Percentiles rank a stretch among this genome's conserved stretches.
Conservation (phyloP, 2,329 filamentous ascomycete genomes). For the Helminthosporium solani region DNA sequence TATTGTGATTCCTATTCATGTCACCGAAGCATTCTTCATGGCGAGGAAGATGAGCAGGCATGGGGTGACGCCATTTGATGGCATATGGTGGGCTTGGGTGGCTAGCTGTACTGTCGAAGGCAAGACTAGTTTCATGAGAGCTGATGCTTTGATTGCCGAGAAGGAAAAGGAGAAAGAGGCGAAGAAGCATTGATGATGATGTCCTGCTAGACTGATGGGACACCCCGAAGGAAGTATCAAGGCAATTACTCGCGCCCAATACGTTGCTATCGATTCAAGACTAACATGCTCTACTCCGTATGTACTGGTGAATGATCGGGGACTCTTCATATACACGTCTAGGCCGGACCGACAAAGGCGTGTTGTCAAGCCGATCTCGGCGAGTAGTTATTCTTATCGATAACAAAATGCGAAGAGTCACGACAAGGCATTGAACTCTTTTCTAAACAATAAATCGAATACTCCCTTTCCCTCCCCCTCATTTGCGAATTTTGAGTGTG, state of each 20-base stretch:
- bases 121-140: constrained; percentile 48
- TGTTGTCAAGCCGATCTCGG: constrained; percentile 9
- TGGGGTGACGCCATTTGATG: constrained; percentile 51
- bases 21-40: constrained; percentile 59
- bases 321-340: no score
- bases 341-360: no score
- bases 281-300: no score
- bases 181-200: constrained; percentile 31
- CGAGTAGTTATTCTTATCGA: constrained; percentile 5
- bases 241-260: no score
- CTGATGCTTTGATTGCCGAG: constrained; percentile 27
- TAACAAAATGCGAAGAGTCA: constrained; percentile 11
- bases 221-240: no score
- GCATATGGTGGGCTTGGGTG: constrained; percentile 58
- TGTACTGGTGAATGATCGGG: no score
- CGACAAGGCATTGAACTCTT: not conserved
- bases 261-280: no score
- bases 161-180: constrained; percentile 34
- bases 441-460: constrained; percentile 4
- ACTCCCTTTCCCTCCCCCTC: constrained; percentile 1
- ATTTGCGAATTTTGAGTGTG: not conserved
- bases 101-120: constrained; percentile 56
- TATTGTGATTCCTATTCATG: constrained; percentile 65
- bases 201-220: not conserved
- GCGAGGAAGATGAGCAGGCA: constrained; percentile 51